phyloP scores from a whole-genome alignment of 2,329 filamentous ascomycete species.

The Pseudocercospora cruenta region DNA sequence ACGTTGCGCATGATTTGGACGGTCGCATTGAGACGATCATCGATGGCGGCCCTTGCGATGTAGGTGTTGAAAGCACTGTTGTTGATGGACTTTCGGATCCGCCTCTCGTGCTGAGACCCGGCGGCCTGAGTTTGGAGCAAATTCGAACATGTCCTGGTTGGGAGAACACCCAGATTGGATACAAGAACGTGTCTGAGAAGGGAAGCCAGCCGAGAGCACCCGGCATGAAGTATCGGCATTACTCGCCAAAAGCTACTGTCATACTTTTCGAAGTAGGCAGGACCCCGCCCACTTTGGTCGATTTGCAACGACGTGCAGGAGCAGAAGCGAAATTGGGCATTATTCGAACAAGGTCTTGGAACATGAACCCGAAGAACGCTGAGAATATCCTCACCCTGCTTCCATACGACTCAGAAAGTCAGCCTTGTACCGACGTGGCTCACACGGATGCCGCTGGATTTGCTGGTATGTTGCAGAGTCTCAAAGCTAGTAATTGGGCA shows the following conservation, averaged over 20 bases:
- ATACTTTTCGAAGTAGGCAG: constrained; percentile 64
- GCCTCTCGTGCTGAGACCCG: constrained; percentile 81
- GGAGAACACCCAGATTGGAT: constrained; percentile 76
- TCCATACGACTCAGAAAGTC: neutral
- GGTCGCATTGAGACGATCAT: constrained; percentile 84
- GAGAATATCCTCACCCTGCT: neutral
- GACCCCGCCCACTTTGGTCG: constrained; percentile 35
- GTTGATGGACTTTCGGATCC: constrained; percentile 85
- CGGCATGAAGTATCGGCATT: constrained; percentile 99
- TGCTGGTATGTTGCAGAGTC: constrained; percentile 31
- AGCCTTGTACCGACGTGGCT: neutral
- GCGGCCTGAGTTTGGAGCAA: constrained; percentile 82
- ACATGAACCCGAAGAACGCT: constrained; percentile 13
- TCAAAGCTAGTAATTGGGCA: constrained; percentile 22
- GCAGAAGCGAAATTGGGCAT: constrained; percentile 42
- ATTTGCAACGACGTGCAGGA: constrained; percentile 37
- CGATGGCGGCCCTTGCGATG: constrained; percentile 81
- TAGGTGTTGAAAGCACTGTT: constrained; percentile 96
- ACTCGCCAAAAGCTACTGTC: constrained; percentile 86
- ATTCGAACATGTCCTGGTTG: constrained; percentile 75
- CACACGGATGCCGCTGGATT: constrained; percentile 35
- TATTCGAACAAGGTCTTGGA: constrained; percentile 44
- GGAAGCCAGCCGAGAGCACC: constrained; percentile 76
- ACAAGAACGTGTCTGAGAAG: constrained; percentile 72
- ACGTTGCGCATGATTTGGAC: constrained; percentile 82